phyloP scores from a whole-genome alignment of 2,329 filamentous ascomycete genomes.

The Nakataea oryzae region DNA sequence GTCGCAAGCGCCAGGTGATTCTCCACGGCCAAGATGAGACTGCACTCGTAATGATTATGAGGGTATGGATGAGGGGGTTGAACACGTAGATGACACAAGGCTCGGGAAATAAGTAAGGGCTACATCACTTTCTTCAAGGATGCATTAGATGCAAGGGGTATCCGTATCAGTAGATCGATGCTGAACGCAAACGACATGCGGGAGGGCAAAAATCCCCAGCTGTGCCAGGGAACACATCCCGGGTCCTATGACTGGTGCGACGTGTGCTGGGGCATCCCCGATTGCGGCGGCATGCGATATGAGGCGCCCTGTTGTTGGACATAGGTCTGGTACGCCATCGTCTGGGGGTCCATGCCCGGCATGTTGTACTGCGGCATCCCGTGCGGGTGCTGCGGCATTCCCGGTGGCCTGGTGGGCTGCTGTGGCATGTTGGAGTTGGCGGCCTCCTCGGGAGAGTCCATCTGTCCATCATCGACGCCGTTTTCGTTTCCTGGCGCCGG shows the following conservation, averaged over 20 bases:
- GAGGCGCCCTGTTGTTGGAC: conserved; percentile 64
- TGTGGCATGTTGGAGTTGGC: conserved; percentile 65
- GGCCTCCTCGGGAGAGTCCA: conserved; percentile 88
- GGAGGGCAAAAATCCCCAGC: no score
- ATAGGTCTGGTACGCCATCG: conserved; percentile 75
- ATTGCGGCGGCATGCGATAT: conserved; percentile 69
- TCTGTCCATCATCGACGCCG: conserved; percentile 67
- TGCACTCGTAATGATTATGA: neutral
- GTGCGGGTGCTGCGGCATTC: conserved; percentile 50
- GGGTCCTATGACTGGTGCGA: conserved; percentile 61
- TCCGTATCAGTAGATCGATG: conserved; percentile 16
- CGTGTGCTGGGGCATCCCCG: conserved; percentile 72
- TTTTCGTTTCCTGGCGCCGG: conserved; percentile 73
- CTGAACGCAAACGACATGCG: conserved; percentile 18
- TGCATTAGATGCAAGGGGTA: conserved; percentile 49
- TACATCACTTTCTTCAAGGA: conserved; percentile 12
- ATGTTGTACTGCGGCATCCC: conserved; percentile 53
- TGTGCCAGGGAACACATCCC: no score
- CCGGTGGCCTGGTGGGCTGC: conserved; percentile 40
- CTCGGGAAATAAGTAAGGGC: neutral
- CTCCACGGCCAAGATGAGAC: neutral
- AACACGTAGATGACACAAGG: neutral
- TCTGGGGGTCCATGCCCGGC: conserved; percentile 62
- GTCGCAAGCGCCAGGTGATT: neutral
- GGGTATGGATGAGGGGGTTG: neutral